Evolutionary conservation across 768 basidiomycete species (phyloP).

Genomic region (Glaciozyma martinii): DNA sequence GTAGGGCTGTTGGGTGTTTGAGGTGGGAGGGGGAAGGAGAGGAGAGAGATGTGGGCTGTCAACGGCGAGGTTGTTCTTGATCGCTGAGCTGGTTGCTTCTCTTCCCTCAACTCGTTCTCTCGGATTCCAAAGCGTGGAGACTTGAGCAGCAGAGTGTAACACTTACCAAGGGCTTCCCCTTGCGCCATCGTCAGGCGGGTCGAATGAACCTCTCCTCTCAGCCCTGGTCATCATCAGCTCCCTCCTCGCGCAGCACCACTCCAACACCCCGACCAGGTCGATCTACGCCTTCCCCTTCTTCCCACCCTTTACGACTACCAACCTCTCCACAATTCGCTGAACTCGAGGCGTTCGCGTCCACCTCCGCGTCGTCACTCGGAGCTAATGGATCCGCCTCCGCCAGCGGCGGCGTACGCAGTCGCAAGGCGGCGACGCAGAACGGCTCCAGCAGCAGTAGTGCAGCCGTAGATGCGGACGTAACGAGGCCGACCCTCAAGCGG

Average conservation of each 20-base stretch:
- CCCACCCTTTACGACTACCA: neutral
- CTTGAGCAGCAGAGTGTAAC: no score
- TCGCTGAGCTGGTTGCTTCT: no score
- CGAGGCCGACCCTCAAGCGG: constrained; percentile 20
- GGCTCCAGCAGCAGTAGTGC: no score
- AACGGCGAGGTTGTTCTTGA: no score
- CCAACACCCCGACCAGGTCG: neutral
- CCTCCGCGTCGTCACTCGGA: neutral
- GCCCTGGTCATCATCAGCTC: neutral
- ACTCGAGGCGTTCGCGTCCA: neutral
- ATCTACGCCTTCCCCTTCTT: neutral
- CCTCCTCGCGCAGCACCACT: neutral
- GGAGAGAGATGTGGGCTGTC: no score
- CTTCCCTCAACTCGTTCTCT: no score
- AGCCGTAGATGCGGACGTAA: constrained; percentile 10
- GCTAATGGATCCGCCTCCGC: neutral
- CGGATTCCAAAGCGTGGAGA: no score
- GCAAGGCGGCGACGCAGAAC: neutral
- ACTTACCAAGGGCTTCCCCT: no score
- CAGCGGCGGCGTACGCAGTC: neutral
- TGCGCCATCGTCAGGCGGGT: no score
- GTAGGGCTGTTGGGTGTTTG: neutral
- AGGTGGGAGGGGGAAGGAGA: neutral
- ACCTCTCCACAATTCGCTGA: neutral
- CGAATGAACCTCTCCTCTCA: no score